Conservation (phyloP, 768 basidiomycete species). For the Cyclocybe cylindracea region DNA sequence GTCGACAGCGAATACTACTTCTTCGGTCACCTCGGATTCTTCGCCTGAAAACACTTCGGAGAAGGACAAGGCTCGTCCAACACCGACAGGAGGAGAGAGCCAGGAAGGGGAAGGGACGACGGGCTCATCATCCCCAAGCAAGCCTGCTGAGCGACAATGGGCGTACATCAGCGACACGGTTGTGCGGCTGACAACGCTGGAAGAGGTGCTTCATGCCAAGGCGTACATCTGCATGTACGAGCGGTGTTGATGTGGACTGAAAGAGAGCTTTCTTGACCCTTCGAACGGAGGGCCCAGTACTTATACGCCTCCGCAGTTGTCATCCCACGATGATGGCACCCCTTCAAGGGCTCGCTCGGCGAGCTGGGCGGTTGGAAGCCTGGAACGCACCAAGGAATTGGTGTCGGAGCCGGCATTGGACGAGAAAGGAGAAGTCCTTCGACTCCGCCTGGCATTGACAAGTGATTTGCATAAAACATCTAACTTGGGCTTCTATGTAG, state of each 20-base stretch:
- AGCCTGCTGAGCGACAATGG: slow-evolving; percentile 62
- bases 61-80: not conserved
- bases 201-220: slow-evolving; percentile 88
- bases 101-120: slow-evolving; percentile 1
- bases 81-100: too few relatives aligned
- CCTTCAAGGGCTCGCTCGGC: too few relatives aligned
- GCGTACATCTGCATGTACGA: slow-evolving; percentile 96
- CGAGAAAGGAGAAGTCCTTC: too few relatives aligned
- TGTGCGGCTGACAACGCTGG: slow-evolving; percentile 78
- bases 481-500: too few relatives aligned
- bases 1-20: not conserved
- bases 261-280: not conserved
- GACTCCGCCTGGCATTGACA: too few relatives aligned
- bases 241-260: slow-evolving; percentile 45
- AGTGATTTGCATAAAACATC: too few relatives aligned
- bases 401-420: too few relatives aligned
- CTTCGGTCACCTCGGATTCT: not conserved
- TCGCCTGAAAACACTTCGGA: slow-evolving; percentile 1
- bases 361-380: not conserved
- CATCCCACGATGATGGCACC: too few relatives aligned
- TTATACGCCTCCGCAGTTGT: too few relatives aligned
- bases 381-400: too few relatives aligned
- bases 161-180: slow-evolving; percentile 89
- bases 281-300: not conserved
- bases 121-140: slow-evolving; percentile 11